Evolutionary conservation across 805 yeast genomes (phyloP).

Genomic region (Lipomyces lipofer): DNA sequence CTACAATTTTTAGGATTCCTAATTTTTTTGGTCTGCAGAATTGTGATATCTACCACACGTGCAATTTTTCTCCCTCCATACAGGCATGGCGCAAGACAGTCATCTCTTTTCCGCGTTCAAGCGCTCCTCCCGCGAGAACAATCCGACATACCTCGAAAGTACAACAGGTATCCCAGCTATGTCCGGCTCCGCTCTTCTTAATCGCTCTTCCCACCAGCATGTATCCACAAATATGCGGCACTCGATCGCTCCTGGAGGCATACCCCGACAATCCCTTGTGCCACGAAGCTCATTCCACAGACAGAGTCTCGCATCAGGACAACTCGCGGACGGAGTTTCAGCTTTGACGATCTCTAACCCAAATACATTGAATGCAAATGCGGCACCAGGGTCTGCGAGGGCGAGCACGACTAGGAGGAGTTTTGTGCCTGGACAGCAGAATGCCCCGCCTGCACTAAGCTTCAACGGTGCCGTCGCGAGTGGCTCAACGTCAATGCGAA

Average conservation of each 20-base stretch:
- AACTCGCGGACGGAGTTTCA: slow-evolving; percentile 5
- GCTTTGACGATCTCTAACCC: slow-evolving; percentile 18
- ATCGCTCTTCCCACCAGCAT: slow-evolving; percentile 17
- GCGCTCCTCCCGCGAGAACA: slow-evolving; percentile 25
- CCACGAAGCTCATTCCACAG: slow-evolving; percentile 26
- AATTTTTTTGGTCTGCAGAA: background rate
- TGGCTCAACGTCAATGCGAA: slow-evolving; percentile 4
- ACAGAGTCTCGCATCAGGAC: slow-evolving; percentile 25
- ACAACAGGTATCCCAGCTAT: slow-evolving; percentile 4
- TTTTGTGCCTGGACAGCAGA: slow-evolving; percentile 22
- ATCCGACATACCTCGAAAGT: background rate
- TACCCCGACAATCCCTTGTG: slow-evolving; percentile 28
- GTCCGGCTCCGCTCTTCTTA: slow-evolving; percentile 14
- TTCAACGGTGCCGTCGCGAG: background rate
- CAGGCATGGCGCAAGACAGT: slow-evolving; percentile 25
- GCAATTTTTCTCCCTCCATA: background rate
- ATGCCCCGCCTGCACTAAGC: slow-evolving; percentile 10
- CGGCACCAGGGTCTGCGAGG: slow-evolving; percentile 25
- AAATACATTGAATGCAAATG: slow-evolving; percentile 19
- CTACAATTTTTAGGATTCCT: background rate
- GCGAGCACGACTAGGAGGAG: slow-evolving; percentile 22
- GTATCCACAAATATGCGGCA: slow-evolving; percentile 15
- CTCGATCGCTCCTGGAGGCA: slow-evolving; percentile 20
- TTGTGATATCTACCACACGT: background rate
- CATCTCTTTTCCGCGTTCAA: slow-evolving; percentile 29